Evolutionary conservation across 1,284 basidiomycete species (phyloP), one percentile per base, ranked within the genome.

Genomic region (Ustilago tritici): DNA sequence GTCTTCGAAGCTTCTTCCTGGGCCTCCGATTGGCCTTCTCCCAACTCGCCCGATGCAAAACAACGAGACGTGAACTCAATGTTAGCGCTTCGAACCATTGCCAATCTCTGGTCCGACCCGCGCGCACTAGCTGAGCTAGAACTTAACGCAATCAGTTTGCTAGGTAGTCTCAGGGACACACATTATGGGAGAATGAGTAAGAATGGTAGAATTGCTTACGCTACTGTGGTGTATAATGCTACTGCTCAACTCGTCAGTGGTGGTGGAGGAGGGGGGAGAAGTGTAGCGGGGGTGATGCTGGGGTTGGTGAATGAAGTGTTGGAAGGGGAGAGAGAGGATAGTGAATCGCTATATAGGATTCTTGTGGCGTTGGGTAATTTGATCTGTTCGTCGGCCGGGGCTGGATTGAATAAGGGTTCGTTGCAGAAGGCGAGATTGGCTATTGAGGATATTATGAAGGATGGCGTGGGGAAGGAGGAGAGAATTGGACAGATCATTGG

Each of bases 281-380:
- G 47, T 19, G 65, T 70, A 2, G 73, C 78, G 3, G 58, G 60
- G 6, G 67, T 82, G 43, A 61, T 75, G 41, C 50, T 80, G 23
- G 76, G 76, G 5, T 34, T 82, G 52, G 50, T 84, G 17, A 78
- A 72, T 53, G 80, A 83, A 58, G 70, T 85, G 47, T 41, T 80
- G 56, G 61, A 14, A 8, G 47, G 66, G 32, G 74, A 95, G 86
- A 90, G 86, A 49, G 87, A 87, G 17, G 96, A 99, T 70, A 88
- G 91, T 23, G 96, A 99, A 84, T 91, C 92, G 2, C 89, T 90
- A 14, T 98, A 98, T 86, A 91, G 96, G 34, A 89, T 92, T 1
- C 87, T 93, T 8, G 92, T 97, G 15, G 95, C 92, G 0, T 88
- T 98, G 3, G 96, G 96, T 36, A 98, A 99, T 31, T 38, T 62